phyloP scores from a whole-genome alignment of 2,329 filamentous ascomycete genomes.

The Fusarium subglutinans region DNA sequence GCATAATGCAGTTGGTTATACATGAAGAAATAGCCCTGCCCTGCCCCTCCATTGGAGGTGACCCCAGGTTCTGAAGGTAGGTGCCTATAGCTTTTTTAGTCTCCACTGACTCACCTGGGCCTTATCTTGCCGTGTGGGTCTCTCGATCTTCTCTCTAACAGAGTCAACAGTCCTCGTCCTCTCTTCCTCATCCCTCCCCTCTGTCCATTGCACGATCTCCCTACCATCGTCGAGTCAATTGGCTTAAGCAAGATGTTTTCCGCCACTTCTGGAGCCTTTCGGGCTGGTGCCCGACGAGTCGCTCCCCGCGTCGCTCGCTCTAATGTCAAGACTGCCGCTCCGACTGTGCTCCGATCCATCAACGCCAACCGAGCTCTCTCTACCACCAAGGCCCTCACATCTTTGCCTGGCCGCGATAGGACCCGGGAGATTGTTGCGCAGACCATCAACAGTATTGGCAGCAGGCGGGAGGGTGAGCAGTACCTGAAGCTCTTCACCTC shows the following conservation, averaged over 20 bases:
- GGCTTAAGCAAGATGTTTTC: conserved; percentile 53
- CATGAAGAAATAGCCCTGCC: not conserved
- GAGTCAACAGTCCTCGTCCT: conserved; percentile 14
- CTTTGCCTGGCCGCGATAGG: conserved; percentile 39
- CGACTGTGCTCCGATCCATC: conserved; percentile 39
- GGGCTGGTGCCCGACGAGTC: conserved; percentile 56
- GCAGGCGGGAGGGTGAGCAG: conserved; percentile 95
- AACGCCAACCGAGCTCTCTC: conserved; percentile 43
- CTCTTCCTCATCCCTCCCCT: conserved; percentile 7
- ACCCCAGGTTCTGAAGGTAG: not conserved
- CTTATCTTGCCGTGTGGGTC: conserved; percentile 1
- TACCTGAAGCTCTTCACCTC: conserved; percentile 98
- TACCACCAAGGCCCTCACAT: conserved; percentile 29
- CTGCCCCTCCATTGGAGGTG: conserved; percentile 25
- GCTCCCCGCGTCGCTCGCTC: conserved; percentile 43
- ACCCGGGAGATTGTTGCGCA: conserved; percentile 51
- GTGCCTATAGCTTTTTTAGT: not conserved
- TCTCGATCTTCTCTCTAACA: conserved; percentile 15
- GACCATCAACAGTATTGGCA: conserved; percentile 93
- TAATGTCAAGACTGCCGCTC: conserved; percentile 34
- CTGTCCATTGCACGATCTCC: conserved; percentile 9
- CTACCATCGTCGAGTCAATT: conserved; percentile 35
- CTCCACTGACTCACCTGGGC: not conserved
- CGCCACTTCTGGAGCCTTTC: conserved; percentile 52
- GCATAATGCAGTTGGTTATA: not conserved